These are phyloP conservation scores for Eucalyptus microcorys DNA, from an alignment of 345 rosid genomes.

Conservation along the genomic window DNA sequence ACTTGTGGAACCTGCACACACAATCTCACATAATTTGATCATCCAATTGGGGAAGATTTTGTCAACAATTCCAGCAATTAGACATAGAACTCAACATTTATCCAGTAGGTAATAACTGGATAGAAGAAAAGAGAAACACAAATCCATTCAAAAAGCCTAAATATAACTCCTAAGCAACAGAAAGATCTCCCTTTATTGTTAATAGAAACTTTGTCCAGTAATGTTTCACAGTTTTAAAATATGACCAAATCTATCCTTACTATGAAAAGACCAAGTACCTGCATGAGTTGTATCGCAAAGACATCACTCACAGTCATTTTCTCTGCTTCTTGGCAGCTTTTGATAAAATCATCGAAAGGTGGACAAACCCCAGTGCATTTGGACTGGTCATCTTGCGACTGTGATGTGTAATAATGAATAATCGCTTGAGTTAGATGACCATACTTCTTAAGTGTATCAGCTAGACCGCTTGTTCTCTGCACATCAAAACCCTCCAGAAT, in stretches of 20 bases:
- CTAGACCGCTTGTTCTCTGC: constrained; percentile 61
- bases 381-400: constrained; percentile 15
- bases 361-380: constrained; percentile 31
- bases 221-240: not conserved
- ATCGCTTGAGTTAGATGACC: constrained; percentile 64
- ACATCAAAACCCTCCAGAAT: constrained; percentile 89
- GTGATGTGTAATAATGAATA: constrained; percentile 39
- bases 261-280: constrained; percentile 32
- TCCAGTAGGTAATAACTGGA: not conserved
- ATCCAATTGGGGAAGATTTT: not conserved
- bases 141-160: not conserved
- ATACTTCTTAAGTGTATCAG: constrained; percentile 69
- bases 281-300: constrained; percentile 90
- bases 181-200: not conserved
- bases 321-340: constrained; percentile 66
- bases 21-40: not conserved
- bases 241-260: not conserved
- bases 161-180: not conserved
- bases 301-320: constrained; percentile 83
- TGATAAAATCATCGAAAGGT: constrained; percentile 42
- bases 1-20: constrained; percentile 69
- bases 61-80: not conserved
- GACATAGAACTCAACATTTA: not conserved
- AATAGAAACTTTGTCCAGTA: not conserved
- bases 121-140: not conserved